These are phyloP conservation scores for Vicia faba DNA, from an alignment of 306 rosid species.

Conservation along the genomic window DNA sequence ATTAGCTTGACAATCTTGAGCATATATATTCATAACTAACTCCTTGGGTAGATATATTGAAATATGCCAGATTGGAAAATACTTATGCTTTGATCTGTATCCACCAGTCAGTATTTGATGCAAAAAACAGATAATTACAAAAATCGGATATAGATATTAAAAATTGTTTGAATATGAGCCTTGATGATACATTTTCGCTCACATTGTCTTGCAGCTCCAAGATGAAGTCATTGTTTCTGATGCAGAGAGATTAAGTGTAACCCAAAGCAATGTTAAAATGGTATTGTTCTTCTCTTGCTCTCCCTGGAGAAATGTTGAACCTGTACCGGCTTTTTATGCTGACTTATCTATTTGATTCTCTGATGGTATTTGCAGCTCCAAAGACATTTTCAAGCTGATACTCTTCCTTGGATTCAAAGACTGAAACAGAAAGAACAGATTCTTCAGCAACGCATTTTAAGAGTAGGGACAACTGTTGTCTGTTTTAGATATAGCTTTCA, in stretches of 20 bases:
- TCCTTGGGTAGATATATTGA: conserved; percentile 17
- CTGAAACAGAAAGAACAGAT: conserved; percentile 89
- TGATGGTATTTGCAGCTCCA: conserved; percentile 67
- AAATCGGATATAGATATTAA: neutral
- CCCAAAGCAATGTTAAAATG: conserved; percentile 97
- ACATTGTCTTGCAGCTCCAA: conserved; percentile 72
- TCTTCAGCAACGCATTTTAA: conserved; percentile 86
- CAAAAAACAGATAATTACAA: neutral
- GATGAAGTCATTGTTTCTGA: conserved; percentile 96
- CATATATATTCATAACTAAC: neutral
- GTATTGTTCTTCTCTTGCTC: conserved; percentile 42
- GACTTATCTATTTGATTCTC: conserved; percentile 16
- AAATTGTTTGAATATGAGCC: conserved; percentile 11
- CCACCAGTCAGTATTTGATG: conserved; percentile 9
- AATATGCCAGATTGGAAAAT: conserved; percentile 9
- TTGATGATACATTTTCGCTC: conserved; percentile 14
- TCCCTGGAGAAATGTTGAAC: neutral
- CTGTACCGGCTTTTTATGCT: conserved; percentile 10
- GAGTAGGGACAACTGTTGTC: conserved; percentile 51
- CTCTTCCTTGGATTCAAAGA: conserved; percentile 85
- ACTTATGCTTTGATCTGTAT: conserved; percentile 24
- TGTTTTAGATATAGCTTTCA: conserved; percentile 20
- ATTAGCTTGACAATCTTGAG: conserved; percentile 1
- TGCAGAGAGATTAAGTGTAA: conserved; percentile 81
- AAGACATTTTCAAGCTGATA: conserved; percentile 93